phyloP scores from a whole-genome alignment of 441 rosid species.

The Brassica balearica region DNA sequence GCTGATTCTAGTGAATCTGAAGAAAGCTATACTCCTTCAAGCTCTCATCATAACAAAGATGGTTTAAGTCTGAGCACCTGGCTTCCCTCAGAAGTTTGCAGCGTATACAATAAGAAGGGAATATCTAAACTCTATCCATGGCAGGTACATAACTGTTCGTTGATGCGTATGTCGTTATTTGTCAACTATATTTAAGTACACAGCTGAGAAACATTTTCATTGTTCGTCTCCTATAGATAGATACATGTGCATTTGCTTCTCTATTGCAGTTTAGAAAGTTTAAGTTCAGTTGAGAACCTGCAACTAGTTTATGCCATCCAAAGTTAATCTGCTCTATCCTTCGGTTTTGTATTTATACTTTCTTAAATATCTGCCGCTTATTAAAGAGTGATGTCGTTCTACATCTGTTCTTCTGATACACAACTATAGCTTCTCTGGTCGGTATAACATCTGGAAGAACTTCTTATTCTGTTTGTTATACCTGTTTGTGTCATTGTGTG shows the following conservation, averaged over 20 bases:
- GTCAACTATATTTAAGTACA: neutral
- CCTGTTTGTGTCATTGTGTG: constrained; percentile 1
- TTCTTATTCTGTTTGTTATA: constrained; percentile 14
- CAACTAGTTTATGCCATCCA: constrained; percentile 26
- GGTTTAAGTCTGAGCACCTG: constrained; percentile 65
- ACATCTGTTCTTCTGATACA: neutral
- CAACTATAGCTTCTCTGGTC: neutral
- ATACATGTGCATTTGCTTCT: constrained; percentile 19
- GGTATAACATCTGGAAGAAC: constrained; percentile 4
- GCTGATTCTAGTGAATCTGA: constrained; percentile 46
- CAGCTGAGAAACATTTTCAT: constrained; percentile 4
- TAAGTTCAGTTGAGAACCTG: constrained; percentile 20
- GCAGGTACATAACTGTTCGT: constrained; percentile 69
- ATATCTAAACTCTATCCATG: constrained; percentile 86
- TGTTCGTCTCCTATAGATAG: constrained; percentile 21
- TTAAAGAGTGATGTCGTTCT: neutral
- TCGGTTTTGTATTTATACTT: constrained; percentile 15
- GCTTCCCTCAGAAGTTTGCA: constrained; percentile 91
- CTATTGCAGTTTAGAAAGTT: constrained; percentile 20
- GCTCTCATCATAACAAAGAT: constrained; percentile 56
- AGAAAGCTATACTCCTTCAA: constrained; percentile 80
- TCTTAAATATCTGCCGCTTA: neutral
- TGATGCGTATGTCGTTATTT: constrained; percentile 27
- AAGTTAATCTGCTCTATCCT: constrained; percentile 10
- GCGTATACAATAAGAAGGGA: constrained; percentile 78